Base-by-base conservation (phyloP, 352 stramenopile species). In the Pythium oligandrum region DNA sequence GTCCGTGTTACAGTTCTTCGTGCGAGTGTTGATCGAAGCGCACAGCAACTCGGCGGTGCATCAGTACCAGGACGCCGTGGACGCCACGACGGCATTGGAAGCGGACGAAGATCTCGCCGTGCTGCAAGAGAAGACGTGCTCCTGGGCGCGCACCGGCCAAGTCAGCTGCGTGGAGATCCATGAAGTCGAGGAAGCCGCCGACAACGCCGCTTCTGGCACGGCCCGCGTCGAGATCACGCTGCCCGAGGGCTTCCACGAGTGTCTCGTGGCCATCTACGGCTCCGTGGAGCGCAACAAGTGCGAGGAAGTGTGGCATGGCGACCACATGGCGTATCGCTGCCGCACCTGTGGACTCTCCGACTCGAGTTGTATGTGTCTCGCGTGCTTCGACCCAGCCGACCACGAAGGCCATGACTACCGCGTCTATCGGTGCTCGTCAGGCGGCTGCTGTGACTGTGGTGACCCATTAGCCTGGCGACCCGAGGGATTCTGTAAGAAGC, bases 251-350 rank as follows among this genome's bases (percentile, higher is more conserved):
- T 84, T 88, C 49, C 64, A 72, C 33, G 48, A 56, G 40, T 90
- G 80, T 48, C 43, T 90, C 11, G 55, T 73, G 1, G 54, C 63
- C 3, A 56, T 63, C 9, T 90, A 88, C 57, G 83, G 79, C 47
- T 85, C 71, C 33, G 74, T 88, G 6, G 71, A 86, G 69, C 75
- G 72, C 4, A 77, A 70, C 51, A 93, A 93, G 67, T 93, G 83
- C 50, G 83, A 89, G 60, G 79, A 90, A 62, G 83, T 93, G n/a
- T 93, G 83, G 83, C 78, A 91, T 48, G 80, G 83, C 44, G 80
- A 91, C 63, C 83, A 93, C 63, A 93, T 93, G 78, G 83, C 83
- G 10, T 93, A 93, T 55, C 73, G 83, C 34, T 93, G 83, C 53
- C 65, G 77, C 3, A 93, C 83, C 8, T 93, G 83, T 59, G 83